These are phyloP conservation scores for Claviceps sorghi DNA, from an alignment of 2,329 filamentous ascomycete genomes.

Conservation along the genomic window DNA sequence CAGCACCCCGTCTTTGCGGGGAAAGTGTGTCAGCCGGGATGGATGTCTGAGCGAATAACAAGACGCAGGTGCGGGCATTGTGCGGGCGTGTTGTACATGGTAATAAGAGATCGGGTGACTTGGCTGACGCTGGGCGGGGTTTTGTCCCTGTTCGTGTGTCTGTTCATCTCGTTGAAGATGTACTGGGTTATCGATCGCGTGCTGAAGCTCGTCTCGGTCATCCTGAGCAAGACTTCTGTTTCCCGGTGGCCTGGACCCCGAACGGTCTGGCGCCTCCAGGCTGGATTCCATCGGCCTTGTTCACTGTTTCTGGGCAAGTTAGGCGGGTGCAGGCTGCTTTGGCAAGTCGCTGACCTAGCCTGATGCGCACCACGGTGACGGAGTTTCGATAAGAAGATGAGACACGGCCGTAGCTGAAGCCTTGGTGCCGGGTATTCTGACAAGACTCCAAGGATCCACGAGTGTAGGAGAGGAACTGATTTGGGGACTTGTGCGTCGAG, in stretches of 20 bases:
- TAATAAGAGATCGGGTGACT: background rate
- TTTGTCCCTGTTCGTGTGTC: background rate
- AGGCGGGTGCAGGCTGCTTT: too few species aligned
- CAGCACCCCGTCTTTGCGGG: background rate
- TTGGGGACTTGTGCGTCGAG: too few species aligned
- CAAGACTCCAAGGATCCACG: too few species aligned
- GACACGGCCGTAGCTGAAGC: too few species aligned
- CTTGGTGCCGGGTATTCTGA: too few species aligned
- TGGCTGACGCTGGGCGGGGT: background rate
- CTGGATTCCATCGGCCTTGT: slow-evolving; percentile 1
- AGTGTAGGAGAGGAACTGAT: too few species aligned
- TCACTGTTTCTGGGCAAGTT: background rate
- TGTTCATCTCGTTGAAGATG: background rate
- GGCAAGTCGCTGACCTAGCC: too few species aligned
- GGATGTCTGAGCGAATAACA: background rate
- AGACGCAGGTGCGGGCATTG: background rate
- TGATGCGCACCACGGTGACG: too few species aligned
- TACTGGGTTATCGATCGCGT: background rate
- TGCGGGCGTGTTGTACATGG: background rate
- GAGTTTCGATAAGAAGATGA: too few species aligned
- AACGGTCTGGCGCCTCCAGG: background rate
- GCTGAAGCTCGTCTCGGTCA: background rate
- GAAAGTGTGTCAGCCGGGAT: background rate
- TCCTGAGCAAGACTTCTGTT: background rate
- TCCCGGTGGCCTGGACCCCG: background rate